These are phyloP conservation scores for Fusarium sp. DNA, from an alignment of 2,329 filamentous ascomycete species.

Conservation along the genomic window DNA sequence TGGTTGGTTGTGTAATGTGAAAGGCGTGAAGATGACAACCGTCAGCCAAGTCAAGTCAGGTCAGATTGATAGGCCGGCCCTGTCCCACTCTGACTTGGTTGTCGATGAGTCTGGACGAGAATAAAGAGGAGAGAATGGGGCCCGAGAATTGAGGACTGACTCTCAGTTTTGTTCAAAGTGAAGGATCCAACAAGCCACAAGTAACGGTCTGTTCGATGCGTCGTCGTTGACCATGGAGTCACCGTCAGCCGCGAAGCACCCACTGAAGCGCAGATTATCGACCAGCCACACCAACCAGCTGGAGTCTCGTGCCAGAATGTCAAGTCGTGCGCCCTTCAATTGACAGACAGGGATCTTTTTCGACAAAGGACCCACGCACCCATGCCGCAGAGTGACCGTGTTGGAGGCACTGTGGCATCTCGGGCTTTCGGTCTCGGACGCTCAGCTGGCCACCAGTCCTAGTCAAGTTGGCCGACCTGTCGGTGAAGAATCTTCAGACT, in stretches of 20 bases:
- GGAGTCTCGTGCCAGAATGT: slow-evolving; percentile 41
- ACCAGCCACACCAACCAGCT: slow-evolving; percentile 32
- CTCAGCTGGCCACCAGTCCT: not conserved
- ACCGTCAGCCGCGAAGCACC: slow-evolving; percentile 25
- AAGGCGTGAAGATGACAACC: slow-evolving; percentile 30
- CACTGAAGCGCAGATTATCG: slow-evolving; percentile 25
- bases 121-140: slow-evolving; percentile 20
- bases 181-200: slow-evolving; percentile 18
- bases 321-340: slow-evolving; percentile 44
- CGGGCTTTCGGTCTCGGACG: not conserved
- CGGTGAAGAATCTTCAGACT: not conserved
- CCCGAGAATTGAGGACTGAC: slow-evolving; percentile 21
- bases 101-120: slow-evolving; percentile 19
- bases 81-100: slow-evolving; percentile 17
- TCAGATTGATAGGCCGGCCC: slow-evolving; percentile 1
- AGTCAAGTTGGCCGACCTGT: not conserved
- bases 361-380: slow-evolving; percentile 24
- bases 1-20: not conserved
- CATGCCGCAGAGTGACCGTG: slow-evolving; percentile 22
- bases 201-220: slow-evolving; percentile 21
- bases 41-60: slow-evolving; percentile 13
- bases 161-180: slow-evolving; percentile 42
- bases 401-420: slow-evolving; percentile 30
- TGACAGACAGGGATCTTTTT: slow-evolving; percentile 41
- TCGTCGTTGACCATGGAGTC: slow-evolving; percentile 27